A percentile compares a stretch with the other conserved stretches of the same genome.
These are phyloP conservation scores for Lepidium africanum DNA, from an alignment of 345 rosid species.

Conservation along the genomic window DNA sequence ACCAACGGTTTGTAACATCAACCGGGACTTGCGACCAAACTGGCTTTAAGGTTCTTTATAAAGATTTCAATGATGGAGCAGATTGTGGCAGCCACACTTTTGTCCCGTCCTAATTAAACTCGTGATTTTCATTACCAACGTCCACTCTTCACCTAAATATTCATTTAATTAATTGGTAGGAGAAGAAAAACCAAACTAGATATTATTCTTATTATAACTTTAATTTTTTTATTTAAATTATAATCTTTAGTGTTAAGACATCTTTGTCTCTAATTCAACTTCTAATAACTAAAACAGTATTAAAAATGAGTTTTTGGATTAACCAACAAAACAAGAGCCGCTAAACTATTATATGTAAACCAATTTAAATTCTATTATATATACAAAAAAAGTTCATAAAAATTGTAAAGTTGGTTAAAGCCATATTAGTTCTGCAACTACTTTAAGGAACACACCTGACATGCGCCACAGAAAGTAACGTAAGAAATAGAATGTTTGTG, in stretches of 20 bases:
- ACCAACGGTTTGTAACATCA: too few species aligned
- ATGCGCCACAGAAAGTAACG: background rate
- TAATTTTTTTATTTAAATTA: too few species aligned
- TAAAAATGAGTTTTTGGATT: background rate
- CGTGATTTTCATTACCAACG: background rate
- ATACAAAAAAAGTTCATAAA: background rate
- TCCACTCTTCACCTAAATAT: background rate
- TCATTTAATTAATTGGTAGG: background rate
- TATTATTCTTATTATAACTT: background rate
- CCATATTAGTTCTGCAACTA: background rate
- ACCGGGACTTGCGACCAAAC: too few species aligned
- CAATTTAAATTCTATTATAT: background rate
- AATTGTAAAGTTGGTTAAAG: background rate
- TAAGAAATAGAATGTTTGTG: background rate
- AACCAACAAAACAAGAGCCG: background rate
- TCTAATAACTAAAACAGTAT: background rate
- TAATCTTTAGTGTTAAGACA: background rate
- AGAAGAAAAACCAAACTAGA: background rate
- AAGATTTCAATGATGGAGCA: too few species aligned
- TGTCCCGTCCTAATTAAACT: too few species aligned
- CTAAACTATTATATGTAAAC: background rate
- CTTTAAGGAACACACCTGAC: conserved; percentile 13
- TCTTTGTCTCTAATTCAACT: background rate
- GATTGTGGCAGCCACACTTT: too few species aligned
- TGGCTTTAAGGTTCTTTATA: too few species aligned